A percentile compares a stretch with the other conserved stretches of the same genome.
phyloP scores from a whole-genome alignment of 805 yeast species.

The Scheffersomyces amazonensis region DNA sequence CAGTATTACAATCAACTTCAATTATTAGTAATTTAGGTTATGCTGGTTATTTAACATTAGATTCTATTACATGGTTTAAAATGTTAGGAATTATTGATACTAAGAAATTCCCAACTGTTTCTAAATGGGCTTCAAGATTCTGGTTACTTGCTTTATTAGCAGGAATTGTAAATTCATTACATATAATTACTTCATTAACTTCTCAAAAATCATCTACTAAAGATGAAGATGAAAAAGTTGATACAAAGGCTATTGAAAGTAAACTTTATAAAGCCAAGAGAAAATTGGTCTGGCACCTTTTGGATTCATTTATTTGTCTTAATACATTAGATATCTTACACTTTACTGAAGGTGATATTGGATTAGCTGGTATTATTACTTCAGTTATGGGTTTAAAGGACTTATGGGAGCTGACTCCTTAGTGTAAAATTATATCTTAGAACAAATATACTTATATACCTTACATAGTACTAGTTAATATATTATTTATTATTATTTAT shows the following conservation, averaged over 20 bases:
- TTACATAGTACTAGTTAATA: neutral
- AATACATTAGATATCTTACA: conserved; percentile 59
- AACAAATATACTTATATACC: neutral
- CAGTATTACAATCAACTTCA: conserved; percentile 49
- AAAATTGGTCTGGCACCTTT: conserved; percentile 71
- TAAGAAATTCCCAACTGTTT: conserved; percentile 45
- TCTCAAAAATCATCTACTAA: conserved; percentile 11
- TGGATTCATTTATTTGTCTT: conserved; percentile 74
- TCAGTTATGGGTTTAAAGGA: conserved; percentile 75
- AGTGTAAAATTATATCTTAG: neutral
- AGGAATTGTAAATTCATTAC: conserved; percentile 55
- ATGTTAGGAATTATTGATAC: conserved; percentile 53
- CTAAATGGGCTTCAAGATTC: conserved; percentile 61
- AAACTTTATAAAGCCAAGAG: conserved; percentile 52
- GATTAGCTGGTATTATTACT: conserved; percentile 81
- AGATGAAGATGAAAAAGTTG: conserved; percentile 23
- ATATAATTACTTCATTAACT: conserved; percentile 6
- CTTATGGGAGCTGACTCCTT: conserved; percentile 47
- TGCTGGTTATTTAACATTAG: conserved; percentile 61
- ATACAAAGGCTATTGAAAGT: conserved; percentile 33
- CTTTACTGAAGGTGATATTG: conserved; percentile 76
- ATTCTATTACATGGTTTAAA: conserved; percentile 60
- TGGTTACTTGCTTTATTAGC: conserved; percentile 75
- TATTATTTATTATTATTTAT: conserved; percentile 1
- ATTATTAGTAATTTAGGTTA: conserved; percentile 58